Evolutionary conservation across 768 basidiomycete species (phyloP).

Genomic region (Suillus fuscotomentosus): DNA sequence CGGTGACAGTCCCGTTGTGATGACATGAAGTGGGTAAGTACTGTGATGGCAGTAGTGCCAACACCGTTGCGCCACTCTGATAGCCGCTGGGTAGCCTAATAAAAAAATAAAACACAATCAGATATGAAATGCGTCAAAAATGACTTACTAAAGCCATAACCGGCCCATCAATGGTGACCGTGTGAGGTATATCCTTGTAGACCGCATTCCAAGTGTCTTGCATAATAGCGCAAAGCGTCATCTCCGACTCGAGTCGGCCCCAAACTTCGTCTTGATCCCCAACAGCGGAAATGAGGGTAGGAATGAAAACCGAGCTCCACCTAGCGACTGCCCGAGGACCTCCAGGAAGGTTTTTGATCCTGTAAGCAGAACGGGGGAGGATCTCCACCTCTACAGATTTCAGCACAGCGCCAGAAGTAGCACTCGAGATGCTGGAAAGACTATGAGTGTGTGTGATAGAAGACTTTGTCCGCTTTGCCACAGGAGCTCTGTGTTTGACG

Average conservation of each 20-base stretch:
- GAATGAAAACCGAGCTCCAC: neutral
- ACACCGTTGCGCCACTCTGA: slow-evolving; percentile 7
- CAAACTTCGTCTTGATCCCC: neutral
- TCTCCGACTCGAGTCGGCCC: neutral
- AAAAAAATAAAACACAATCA: neutral
- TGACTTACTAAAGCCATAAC: slow-evolving; percentile 1
- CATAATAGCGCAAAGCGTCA: too few relatives aligned
- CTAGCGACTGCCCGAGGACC: neutral
- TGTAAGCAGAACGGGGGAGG: neutral
- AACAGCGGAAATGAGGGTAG: neutral
- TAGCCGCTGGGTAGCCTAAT: slow-evolving; percentile 4
- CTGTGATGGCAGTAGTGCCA: slow-evolving; percentile 3
- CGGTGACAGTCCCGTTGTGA: neutral
- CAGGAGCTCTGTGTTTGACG: neutral
- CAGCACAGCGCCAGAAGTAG: neutral
- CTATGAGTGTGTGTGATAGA: neutral
- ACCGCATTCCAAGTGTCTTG: neutral
- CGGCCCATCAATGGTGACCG: slow-evolving; percentile 5
- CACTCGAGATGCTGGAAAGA: neutral
- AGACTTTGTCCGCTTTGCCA: neutral
- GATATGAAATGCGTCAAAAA: neutral
- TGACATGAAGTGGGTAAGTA: slow-evolving; percentile 6
- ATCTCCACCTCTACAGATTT: neutral
- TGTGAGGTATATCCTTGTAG: slow-evolving; percentile 6
- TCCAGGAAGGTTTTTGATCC: neutral